Percentiles rank a stretch among this genome's conserved stretches.
Evolutionary conservation across 1,139 yeast species (phyloP).

Genomic region (Petasospora fabianii): DNA sequence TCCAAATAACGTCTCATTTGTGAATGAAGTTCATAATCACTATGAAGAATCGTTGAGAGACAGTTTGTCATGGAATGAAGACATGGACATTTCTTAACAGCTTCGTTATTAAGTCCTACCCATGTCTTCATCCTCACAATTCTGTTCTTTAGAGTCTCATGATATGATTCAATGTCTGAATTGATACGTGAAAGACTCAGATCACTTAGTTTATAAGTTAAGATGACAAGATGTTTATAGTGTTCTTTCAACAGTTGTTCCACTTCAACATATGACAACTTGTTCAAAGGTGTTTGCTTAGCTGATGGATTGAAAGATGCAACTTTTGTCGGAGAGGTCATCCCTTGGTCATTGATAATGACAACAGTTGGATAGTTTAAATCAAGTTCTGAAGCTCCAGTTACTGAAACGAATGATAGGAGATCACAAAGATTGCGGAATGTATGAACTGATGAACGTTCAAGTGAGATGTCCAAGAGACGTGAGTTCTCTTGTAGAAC

Average conservation of each 20-base stretch:
- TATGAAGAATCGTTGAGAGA: slow-evolving; percentile 26
- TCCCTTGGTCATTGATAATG: slow-evolving; percentile 19
- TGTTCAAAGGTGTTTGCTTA: slow-evolving; percentile 11
- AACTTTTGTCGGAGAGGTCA: background rate
- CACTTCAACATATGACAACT: slow-evolving; percentile 12
- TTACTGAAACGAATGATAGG: slow-evolving; percentile 17
- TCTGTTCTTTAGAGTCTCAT: slow-evolving; percentile 37
- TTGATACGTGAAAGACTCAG: slow-evolving; percentile 25
- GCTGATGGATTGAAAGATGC: background rate
- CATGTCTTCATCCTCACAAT: slow-evolving; percentile 51
- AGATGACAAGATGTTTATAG: slow-evolving; percentile 42
- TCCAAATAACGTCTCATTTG: slow-evolving; percentile 25
- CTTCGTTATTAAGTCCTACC: slow-evolving; percentile 46
- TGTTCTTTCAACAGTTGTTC: slow-evolving; percentile 17
- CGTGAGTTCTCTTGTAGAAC: slow-evolving; percentile 11
- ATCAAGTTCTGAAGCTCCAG: slow-evolving; percentile 27
- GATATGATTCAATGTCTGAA: slow-evolving; percentile 26
- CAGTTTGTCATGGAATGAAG: slow-evolving; percentile 33
- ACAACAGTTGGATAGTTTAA: slow-evolving; percentile 25
- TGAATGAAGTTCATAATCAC: slow-evolving; percentile 17
- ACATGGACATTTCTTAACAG: slow-evolving; percentile 24
- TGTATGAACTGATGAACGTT: slow-evolving; percentile 4
- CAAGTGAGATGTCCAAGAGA: slow-evolving; percentile 17
- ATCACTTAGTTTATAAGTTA: slow-evolving; percentile 31
- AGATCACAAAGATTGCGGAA: slow-evolving; percentile 17